Percentiles rank a stretch among this genome's conserved stretches.
Evolutionary conservation across 352 stramenopile genomes (phyloP).

Genomic region (Pythium vanterpoolii): DNA sequence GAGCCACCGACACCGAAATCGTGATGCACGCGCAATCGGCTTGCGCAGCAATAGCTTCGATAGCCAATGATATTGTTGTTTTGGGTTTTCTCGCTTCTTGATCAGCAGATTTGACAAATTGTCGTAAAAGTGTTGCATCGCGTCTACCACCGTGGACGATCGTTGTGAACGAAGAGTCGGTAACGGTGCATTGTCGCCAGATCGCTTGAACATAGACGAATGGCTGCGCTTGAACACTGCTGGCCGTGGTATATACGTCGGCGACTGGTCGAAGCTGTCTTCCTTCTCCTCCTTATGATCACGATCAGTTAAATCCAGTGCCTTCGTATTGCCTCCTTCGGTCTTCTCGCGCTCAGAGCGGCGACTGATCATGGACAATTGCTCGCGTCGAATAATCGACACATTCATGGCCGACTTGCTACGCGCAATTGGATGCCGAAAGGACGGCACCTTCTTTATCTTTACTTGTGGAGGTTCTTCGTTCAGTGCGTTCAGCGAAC

Average conservation of each 20-base stretch:
- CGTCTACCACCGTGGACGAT: conserved; percentile 4
- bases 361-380: conserved; percentile 23
- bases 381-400: conserved; percentile 26
- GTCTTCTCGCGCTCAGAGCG: conserved; percentile 24
- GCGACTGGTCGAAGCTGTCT: conserved; percentile 4
- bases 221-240: conserved; percentile 11
- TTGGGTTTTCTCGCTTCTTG: conserved; percentile 12
- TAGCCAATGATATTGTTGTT: neutral
- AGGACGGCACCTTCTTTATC: neutral
- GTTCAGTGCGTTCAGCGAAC: neutral
- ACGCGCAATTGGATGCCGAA: conserved; percentile 22
- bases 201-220: conserved; percentile 16
- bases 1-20: conserved; percentile 39
- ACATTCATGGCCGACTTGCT: conserved; percentile 51
- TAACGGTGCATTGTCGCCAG: neutral
- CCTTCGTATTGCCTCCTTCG: conserved; percentile 9
- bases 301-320: neutral
- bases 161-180: neutral
- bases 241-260: conserved; percentile 19
- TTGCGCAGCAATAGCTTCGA: conserved; percentile 27
- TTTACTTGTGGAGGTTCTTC: neutral
- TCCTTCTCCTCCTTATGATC: conserved; percentile 10
- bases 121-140: conserved; percentile 25
- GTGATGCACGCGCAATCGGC: conserved; percentile 29
- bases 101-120: conserved; percentile 17